These are phyloP conservation scores for Conticribra weissflogii DNA, from an alignment of 108 stramenopile species.

Conservation along the genomic window DNA sequence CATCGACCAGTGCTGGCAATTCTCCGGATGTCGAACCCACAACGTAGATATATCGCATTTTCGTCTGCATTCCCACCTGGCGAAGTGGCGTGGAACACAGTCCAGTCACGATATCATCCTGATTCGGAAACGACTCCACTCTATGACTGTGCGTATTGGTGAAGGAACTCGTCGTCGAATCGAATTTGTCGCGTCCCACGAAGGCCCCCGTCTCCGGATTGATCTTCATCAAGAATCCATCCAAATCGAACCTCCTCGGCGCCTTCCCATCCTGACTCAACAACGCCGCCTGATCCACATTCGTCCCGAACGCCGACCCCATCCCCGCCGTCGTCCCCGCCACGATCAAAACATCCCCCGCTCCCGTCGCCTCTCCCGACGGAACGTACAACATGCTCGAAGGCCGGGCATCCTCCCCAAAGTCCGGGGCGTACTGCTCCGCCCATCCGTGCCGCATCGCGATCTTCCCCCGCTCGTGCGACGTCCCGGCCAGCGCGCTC, in stretches of 20 bases:
- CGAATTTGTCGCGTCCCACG: conserved; percentile 35
- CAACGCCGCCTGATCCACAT: not conserved
- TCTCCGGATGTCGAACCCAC: conserved; percentile 53
- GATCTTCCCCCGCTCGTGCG: conserved; percentile 20
- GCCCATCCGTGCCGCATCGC: conserved; percentile 35
- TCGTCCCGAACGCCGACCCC: conserved; percentile 47
- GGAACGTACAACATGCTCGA: conserved; percentile 47
- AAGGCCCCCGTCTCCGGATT: conserved; percentile 39
- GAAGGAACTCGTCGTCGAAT: conserved; percentile 26
- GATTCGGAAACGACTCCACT: conserved; percentile 21
- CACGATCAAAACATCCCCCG: conserved; percentile 43
- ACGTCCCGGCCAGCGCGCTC: conserved; percentile 18
- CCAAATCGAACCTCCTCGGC: conserved; percentile 30
- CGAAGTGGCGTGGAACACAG: conserved; percentile 35
- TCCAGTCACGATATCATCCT: conserved; percentile 41
- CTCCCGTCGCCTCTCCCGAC: conserved; percentile 7
- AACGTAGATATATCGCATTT: conserved; percentile 42
- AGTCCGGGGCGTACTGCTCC: conserved; percentile 40
- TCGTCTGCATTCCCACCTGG: conserved; percentile 26
- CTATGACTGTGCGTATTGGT: conserved; percentile 30
- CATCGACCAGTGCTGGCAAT: conserved; percentile 18
- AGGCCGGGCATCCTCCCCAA: conserved; percentile 41
- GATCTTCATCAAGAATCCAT: conserved; percentile 55
- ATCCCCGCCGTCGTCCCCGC: conserved; percentile 45
- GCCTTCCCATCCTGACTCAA: conserved; percentile 18